Evolutionary conservation across 345 rosid species (phyloP), one percentile per base, ranked within the genome.

Genomic region (Boechera divaricarpa): DNA sequence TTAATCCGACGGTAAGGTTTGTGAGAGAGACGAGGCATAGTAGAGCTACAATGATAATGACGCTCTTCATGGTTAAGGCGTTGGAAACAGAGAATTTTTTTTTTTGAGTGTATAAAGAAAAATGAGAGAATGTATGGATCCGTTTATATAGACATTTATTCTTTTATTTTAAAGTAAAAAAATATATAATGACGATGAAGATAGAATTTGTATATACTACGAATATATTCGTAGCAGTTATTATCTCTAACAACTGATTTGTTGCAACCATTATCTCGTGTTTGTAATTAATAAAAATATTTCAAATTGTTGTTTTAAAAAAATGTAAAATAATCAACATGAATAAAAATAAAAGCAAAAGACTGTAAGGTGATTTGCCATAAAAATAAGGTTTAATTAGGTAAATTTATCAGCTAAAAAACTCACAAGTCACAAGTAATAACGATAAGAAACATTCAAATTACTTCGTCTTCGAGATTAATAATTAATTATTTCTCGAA

Each of bases 21-120:
- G 80, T 67, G 3, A 77, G 60, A 55, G 76, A 70, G 45, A 70
- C 53, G 45, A 77, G 29, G 38, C 72, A 77, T 28, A 77, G 4
- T 16, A 77, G 42, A 63, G 54, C 80, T 47, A 64, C 15, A 18
- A 56, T 36, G 76, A 56, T 6, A 15, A 69, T 18, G 64, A 53
- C 7, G 70, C 65, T 76, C 64, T 76, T 69, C 80, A 69, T 53
- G 63, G 64, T 33, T 61, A 31, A 33, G 38, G 74, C 54, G 56
- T 60, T 69, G 63, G 5, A 60, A 59, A 42, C 61, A 60, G 68
- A 39, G 15, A 3, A 6, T 4, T 5, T 41, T 48, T 35, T 35
- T 29, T 60, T 16, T 21, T 44, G 1, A 15, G 70, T 29, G 41
- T 52, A 28, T 10, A 32, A 52, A 69, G 2, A 42, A 31, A 61